These are phyloP conservation scores for Jamesozyma jinghongensis DNA, from an alignment of 805 yeast genomes.

Conservation along the genomic window DNA sequence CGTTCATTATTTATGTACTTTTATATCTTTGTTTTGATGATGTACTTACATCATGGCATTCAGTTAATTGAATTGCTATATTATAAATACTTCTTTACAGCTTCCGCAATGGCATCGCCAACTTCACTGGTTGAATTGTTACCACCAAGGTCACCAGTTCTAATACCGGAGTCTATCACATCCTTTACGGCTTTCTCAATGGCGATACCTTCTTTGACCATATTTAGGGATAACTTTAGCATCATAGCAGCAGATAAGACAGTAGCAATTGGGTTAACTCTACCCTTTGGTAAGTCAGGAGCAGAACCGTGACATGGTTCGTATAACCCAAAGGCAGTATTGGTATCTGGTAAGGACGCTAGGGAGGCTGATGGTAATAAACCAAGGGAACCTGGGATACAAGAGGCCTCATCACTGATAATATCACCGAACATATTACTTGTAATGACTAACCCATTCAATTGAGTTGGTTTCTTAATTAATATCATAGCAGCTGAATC, in stretches of 20 bases:
- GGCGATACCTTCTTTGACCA: slow-evolving; percentile 77
- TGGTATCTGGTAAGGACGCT: slow-evolving; percentile 93
- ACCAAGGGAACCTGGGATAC: slow-evolving; percentile 95
- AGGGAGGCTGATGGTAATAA: slow-evolving; percentile 89
- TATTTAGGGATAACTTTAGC: slow-evolving; percentile 81
- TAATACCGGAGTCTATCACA: slow-evolving; percentile 73
- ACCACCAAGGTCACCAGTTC: slow-evolving; percentile 88
- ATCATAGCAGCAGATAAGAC: slow-evolving; percentile 95
- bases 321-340: slow-evolving; percentile 88
- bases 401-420: slow-evolving; percentile 95
- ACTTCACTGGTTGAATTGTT: slow-evolving; percentile 76
- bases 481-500: slow-evolving; percentile 99
- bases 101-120: slow-evolving; percentile 83
- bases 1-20: too few species aligned
- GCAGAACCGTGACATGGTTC: slow-evolving; percentile 99
- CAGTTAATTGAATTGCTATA: slow-evolving; percentile 5
- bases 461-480: slow-evolving; percentile 79
- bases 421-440: slow-evolving; percentile 98
- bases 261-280: slow-evolving; percentile 93
- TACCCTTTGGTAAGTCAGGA: slow-evolving; percentile 79
- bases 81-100: slow-evolving; percentile 48
- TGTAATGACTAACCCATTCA: slow-evolving; percentile 89
- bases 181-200: slow-evolving; percentile 79
- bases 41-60: too few species aligned
- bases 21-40: too few species aligned